A percentile compares a stretch with the other conserved stretches of the same genome.
phyloP scores from a whole-genome alignment of 2,329 filamentous ascomycete species.

The Harringtonia lauricola region DNA sequence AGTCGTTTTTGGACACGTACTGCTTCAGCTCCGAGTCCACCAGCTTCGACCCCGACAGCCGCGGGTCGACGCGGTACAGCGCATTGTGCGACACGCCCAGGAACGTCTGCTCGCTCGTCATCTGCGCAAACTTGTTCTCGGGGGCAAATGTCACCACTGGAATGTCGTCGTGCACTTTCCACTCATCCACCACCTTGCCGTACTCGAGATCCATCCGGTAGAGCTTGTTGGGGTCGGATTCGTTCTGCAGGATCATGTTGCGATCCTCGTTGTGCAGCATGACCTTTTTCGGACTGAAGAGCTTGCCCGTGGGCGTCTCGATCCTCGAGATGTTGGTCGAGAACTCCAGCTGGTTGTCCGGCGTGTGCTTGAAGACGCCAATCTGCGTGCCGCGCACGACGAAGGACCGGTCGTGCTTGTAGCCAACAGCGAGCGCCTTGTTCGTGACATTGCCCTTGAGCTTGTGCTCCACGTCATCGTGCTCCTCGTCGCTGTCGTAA shows the following conservation, averaged over 20 bases:
- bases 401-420: conserved; percentile 94
- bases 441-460: conserved; percentile 64
- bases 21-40: conserved; percentile 91
- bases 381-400: conserved; percentile 97
- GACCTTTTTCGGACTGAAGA: conserved; percentile 91
- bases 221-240: conserved; percentile 73
- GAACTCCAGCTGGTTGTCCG: conserved; percentile 87
- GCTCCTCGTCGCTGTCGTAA: conserved; percentile 49
- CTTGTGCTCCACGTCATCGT: conserved; percentile 68
- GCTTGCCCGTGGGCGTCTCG: conserved; percentile 71
- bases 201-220: conserved; percentile 98
- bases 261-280: conserved; percentile 90
- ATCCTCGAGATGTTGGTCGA: conserved; percentile 96
- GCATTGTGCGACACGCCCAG: conserved; percentile 87
- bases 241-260: conserved; percentile 82
- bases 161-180: conserved; percentile 96
- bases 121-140: conserved; percentile 96
- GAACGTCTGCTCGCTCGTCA: conserved; percentile 92
- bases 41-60: conserved; percentile 79
- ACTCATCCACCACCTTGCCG: conserved; percentile 96
- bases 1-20: conserved; percentile 94
- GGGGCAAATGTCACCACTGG: conserved; percentile 85
- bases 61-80: conserved; percentile 86
- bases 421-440: conserved; percentile 92
- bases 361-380: conserved; percentile 94